Evolutionary conservation across 495 filamentous ascomycete genomes (phyloP), one percentile per base, ranked within the genome.

Genomic region (Patellaria atrata): DNA sequence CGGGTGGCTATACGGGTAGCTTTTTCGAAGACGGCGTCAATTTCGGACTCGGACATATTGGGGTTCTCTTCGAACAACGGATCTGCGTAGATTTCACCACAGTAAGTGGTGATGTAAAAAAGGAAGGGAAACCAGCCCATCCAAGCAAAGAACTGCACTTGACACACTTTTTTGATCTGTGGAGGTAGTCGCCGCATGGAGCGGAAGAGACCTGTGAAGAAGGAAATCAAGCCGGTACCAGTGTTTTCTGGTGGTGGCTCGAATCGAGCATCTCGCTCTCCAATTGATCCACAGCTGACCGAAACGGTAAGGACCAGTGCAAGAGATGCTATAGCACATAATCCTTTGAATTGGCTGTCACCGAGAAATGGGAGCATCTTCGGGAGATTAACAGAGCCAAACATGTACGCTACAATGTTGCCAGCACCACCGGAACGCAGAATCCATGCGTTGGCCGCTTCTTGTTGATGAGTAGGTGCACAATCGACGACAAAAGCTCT

Each of bases 401-500:
- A 78, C 14, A 89, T 60, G 41, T 84, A 93, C 17, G 84, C 84
- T 3, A 80, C 59, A 36, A 94, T 87, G 48, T 89, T 92, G 12
- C 85, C 85, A 23, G 89, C 59, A 14, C 85, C 85, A 8, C 74
- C 73, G 25, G 84, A 59, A 32, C 83, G 70, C 41, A 77, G 79
- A 23, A 82, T 82, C 84, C 82, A 86, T 11, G 82, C 77, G 56
- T 92, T 93, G 12, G 85, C 82, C 10, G 74, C 61, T 53, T 89
- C 80, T 61, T 93, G 84, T 53, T 94, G 85, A 48, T 93, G 85
- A 0, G 78, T 70, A 2, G 85, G 85, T 8, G 80, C 78, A 44
- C 81, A 83, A 45, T 94, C 85, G 9, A 94, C 79, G 37, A 93
- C 86, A 45, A 87, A 93, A 12, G 83, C 82, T 44, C 85, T 67